Evolutionary conservation across 1,139 yeast genomes (phyloP).

Genomic region (Petasospora fabianii): DNA sequence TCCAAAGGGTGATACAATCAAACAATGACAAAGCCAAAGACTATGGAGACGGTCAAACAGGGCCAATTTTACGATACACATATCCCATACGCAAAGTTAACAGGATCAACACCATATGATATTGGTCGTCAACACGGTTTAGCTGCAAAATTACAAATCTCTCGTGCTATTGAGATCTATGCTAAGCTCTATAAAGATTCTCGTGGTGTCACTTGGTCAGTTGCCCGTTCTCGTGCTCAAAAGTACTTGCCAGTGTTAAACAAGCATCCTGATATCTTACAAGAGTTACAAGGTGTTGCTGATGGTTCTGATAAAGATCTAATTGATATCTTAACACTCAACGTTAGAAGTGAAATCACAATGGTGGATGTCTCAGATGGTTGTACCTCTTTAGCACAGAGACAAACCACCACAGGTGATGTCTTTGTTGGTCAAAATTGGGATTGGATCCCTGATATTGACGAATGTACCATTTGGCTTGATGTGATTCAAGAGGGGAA

Average conservation of each 20-base stretch:
- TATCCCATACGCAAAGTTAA: constrained; percentile 16
- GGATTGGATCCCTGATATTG: constrained; percentile 26
- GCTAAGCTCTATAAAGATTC: constrained; percentile 18
- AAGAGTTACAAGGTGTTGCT: constrained; percentile 23
- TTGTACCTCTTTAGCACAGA: constrained; percentile 23
- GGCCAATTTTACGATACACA: constrained; percentile 22
- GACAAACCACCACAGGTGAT: constrained; percentile 10
- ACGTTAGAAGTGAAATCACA: constrained; percentile 24
- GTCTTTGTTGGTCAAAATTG: constrained; percentile 24
- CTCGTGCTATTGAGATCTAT: constrained; percentile 17
- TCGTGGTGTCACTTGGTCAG: constrained; percentile 18
- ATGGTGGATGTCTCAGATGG: constrained; percentile 22
- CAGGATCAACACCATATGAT: constrained; percentile 18
- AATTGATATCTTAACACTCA: constrained; percentile 21
- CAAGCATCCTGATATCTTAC: constrained; percentile 16
- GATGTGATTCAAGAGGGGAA: constrained; percentile 19
- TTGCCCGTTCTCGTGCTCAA: constrained; percentile 16
- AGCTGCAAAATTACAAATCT: constrained; percentile 18
- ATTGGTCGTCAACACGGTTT: constrained; percentile 22
- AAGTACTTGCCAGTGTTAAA: constrained; percentile 17
- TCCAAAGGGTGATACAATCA: too few relatives aligned
- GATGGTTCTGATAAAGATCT: constrained; percentile 17
- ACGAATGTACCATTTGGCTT: constrained; percentile 20
- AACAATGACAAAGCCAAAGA: constrained; percentile 1
- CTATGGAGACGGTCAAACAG: constrained; percentile 12